Conservation (phyloP, 2,329 filamentous ascomycete species). For the Trichoderma atroviride region DNA sequence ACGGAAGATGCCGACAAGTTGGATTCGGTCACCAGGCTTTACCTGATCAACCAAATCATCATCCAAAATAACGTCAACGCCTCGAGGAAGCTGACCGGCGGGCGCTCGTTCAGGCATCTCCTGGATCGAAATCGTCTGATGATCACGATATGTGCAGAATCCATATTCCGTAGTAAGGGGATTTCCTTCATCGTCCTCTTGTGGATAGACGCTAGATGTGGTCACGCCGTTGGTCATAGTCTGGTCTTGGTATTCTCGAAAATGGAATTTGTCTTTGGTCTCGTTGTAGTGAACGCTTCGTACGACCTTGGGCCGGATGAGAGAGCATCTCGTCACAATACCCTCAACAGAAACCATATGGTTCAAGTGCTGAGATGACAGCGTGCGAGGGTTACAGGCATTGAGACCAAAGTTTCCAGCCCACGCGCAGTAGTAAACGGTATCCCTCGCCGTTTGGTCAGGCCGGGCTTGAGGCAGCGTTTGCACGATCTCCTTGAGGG, state of each 20-base stretch:
- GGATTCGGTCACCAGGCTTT: conserved; percentile 94
- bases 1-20: conserved; percentile 94
- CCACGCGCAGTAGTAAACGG: conserved; percentile 95
- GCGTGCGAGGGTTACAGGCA: conserved; percentile 89
- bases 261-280: conserved; percentile 80
- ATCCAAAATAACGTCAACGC: conserved; percentile 94
- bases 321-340: conserved; percentile 93
- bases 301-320: conserved; percentile 95
- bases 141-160: conserved; percentile 92
- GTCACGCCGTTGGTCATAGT: conserved; percentile 94
- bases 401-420: conserved; percentile 94
- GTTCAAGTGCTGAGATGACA: conserved; percentile 88
- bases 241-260: conserved; percentile 90
- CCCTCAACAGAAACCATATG: conserved; percentile 97
- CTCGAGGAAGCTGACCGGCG: conserved; percentile 89
- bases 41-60: conserved; percentile 94
- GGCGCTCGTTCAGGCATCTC: conserved; percentile 98
- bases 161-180: conserved; percentile 94
- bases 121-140: conserved; percentile 97
- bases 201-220: conserved; percentile 89
- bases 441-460: conserved; percentile 75
- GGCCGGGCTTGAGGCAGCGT: conserved; percentile 75
- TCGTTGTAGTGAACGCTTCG: conserved; percentile 98
- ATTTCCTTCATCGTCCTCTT: conserved; percentile 90
- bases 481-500: conserved; percentile 84